Evolutionary conservation across 768 basidiomycete genomes (phyloP), one percentile per base, ranked within the genome.

Genomic region (Phanerochaete sordida): DNA sequence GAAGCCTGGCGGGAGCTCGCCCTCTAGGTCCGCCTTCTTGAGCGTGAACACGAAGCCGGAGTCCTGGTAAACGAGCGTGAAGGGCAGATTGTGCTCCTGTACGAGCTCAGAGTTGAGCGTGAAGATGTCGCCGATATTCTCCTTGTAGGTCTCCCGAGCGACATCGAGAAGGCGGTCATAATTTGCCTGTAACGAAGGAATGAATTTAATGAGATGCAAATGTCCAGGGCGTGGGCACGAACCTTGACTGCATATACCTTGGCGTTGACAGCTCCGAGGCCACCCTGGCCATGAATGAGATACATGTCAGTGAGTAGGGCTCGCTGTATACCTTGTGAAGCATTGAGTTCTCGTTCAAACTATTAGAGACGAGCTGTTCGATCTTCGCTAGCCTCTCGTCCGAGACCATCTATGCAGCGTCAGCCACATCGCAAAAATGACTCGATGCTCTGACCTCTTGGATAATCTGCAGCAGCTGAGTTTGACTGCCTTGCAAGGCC

Each of bases 71-170:
- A 85, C 73, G 11, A 93, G 73, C 7, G 80, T 77, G 23, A 94
- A 68, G 0, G 90, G 88, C 1, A 95, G 73, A 3, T 78, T 77
- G 64, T 91, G 82, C 61, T 82, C 75, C 60, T 90, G 84, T 0
- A 84, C 76, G 15, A 93, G 73, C 0, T 74, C 75, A 16, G 77
- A 76, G 60, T 83, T 84, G 35, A 94, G 76, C 56, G 86, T 80
- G 62, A 86, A 86, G 56, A 97, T 93, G 68, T 99, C 96, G 16
- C 85, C 82, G 46, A 96, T 81, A 64, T 96, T 96, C 72, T 99
- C 95, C 66, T 89, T 92, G 76, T 88, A 98, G 0, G 95, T 95
- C 71, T 93, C 93, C 2, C 97, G 83, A 1, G 96, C 97, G 7
- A 98, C 93, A 64, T 98, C 96, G 30, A 99, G 86, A 11, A 96